Percentiles rank a stretch among this genome's conserved stretches.
These are phyloP conservation scores for Rhodotorula sp. DNA, from an alignment of 1,284 basidiomycete genomes.

Conservation along the genomic window DNA sequence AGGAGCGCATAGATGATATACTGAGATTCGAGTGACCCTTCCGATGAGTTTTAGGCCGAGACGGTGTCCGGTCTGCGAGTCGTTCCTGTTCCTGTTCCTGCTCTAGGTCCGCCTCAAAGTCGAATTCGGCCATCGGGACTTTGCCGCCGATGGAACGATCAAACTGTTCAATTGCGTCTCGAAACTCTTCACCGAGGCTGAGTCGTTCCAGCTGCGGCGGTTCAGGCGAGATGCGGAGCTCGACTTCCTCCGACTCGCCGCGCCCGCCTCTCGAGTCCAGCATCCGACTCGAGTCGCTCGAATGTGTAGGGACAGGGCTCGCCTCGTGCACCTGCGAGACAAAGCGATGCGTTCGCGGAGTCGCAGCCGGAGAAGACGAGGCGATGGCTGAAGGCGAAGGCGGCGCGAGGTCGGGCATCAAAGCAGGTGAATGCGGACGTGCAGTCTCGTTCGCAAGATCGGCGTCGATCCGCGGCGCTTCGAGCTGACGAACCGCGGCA, in stretches of 20 bases:
- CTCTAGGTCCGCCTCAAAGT: neutral
- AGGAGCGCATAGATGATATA: neutral
- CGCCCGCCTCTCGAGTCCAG: neutral
- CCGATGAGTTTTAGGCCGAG: neutral
- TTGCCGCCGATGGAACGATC: neutral
- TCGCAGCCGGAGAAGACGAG: neutral
- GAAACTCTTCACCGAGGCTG: conserved; percentile 2
- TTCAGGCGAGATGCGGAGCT: neutral
- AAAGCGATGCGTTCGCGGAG: neutral
- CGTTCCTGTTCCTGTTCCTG: neutral
- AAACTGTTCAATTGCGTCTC: neutral
- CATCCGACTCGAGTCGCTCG: neutral
- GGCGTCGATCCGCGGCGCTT: neutral
- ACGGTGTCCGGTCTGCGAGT: neutral
- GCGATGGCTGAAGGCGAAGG: neutral
- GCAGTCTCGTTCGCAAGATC: neutral
- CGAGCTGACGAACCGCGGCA: neutral
- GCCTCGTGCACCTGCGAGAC: neutral
- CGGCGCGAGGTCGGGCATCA: neutral
- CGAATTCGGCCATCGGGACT: neutral
- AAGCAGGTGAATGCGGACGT: neutral
- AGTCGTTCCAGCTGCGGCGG: neutral
- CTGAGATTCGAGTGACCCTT: neutral
- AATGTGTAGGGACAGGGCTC: neutral
- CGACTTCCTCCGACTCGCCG: neutral